A percentile compares a stretch with the other conserved stretches of the same genome.
phyloP scores from a whole-genome alignment of 2,329 filamentous ascomycete species.

The Nemania serpens region DNA sequence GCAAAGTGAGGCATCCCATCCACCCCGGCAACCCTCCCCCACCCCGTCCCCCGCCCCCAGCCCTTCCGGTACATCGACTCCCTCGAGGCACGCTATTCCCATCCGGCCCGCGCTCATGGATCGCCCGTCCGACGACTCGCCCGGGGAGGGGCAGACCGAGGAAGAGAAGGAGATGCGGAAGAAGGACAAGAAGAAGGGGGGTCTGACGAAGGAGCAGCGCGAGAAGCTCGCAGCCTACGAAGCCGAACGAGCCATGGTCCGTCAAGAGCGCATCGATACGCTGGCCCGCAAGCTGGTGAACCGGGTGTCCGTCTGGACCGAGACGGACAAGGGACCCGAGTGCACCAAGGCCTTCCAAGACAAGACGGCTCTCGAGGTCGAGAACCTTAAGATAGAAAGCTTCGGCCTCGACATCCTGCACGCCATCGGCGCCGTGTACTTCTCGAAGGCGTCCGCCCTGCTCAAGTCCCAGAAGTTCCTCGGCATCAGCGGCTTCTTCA shows the following conservation, averaged over 20 bases:
- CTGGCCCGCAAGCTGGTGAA: conserved; percentile 85
- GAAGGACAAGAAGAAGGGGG: conserved; percentile 84
- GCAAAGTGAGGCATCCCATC: conserved; percentile 38
- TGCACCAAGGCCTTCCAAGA: conserved; percentile 90
- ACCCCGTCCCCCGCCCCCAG: conserved; percentile 49
- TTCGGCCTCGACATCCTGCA: conserved; percentile 96
- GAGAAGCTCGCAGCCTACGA: conserved; percentile 91
- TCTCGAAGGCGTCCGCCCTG: conserved; percentile 83
- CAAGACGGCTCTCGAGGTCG: conserved; percentile 92
- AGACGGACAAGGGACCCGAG: conserved; percentile 86
- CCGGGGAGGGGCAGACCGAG: conserved; percentile 67
- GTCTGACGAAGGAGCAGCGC: conserved; percentile 86
- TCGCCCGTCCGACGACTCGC: conserved; percentile 76
- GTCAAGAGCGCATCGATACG: conserved; percentile 87
- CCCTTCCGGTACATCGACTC: conserved; percentile 47
- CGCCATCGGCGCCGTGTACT: conserved; percentile 89
- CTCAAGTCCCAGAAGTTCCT: conserved; percentile 97
- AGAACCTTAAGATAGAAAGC: conserved; percentile 99
- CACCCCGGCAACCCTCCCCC: conserved; percentile 46
- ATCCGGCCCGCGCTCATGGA: conserved; percentile 88
- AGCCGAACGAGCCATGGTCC: conserved; percentile 78
- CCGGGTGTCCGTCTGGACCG: conserved; percentile 92
- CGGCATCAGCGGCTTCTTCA: conserved; percentile 94
- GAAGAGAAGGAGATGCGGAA: conserved; percentile 77
- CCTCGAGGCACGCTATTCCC: conserved; percentile 60